Percentiles rank a stretch among this genome's conserved stretches.
Evolutionary conservation across 2,329 filamentous ascomycete species (phyloP).

Genomic region (Bipolaris victoriae): DNA sequence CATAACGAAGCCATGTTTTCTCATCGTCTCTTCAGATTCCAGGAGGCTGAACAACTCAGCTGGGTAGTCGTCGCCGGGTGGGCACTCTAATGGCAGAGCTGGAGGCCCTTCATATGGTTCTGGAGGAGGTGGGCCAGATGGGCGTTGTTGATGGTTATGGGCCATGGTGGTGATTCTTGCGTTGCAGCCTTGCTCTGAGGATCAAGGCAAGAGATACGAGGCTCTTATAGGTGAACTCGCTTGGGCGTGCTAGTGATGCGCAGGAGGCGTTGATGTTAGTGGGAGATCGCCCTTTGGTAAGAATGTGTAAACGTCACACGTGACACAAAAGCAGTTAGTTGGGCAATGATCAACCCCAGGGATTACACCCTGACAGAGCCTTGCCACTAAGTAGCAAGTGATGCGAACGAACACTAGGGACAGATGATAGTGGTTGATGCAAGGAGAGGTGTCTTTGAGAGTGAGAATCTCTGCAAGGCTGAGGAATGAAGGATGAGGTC

Average conservation of each 20-base stretch:
- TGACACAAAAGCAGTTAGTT: background rate
- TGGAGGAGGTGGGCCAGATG: background rate
- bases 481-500: too few species aligned
- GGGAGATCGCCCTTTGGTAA: background rate
- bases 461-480: too few species aligned
- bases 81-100: background rate
- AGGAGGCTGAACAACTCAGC: slow-evolving; percentile 4
- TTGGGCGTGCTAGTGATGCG: background rate
- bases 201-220: background rate
- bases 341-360: background rate
- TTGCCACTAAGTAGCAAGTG: too few species aligned
- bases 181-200: background rate
- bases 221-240: background rate
- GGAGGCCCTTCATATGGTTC: background rate
- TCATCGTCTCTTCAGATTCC: slow-evolving; percentile 1
- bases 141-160: background rate
- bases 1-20: slow-evolving; percentile 18
- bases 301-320: too few species aligned
- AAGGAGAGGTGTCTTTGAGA: too few species aligned
- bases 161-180: background rate
- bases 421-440: too few species aligned
- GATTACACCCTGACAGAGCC: too few species aligned
- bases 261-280: background rate
- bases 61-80: background rate
- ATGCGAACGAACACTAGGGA: too few species aligned